Percentiles rank a stretch among this genome's conserved stretches.
Evolutionary conservation across 345 rosid genomes (phyloP).

Genomic region (Populus davidiana): DNA sequence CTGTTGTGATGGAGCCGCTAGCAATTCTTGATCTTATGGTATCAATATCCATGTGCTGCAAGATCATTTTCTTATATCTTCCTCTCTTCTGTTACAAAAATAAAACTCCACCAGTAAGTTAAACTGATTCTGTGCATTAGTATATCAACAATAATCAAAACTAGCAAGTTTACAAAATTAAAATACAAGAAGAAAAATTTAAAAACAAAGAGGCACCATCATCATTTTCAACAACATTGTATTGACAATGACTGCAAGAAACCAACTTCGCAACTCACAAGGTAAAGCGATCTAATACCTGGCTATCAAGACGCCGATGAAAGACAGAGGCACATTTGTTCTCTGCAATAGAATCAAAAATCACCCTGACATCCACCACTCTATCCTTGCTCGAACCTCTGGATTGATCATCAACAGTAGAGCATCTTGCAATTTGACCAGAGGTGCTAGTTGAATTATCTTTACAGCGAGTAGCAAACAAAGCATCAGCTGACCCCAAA

Average conservation of each 20-base stretch:
- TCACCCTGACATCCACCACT: constrained; percentile 40
- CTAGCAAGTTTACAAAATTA: not conserved
- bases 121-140: constrained; percentile 2
- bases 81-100: constrained; percentile 64
- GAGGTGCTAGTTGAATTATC: constrained; percentile 44
- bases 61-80: constrained; percentile 76
- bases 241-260: not conserved
- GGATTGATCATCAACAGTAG: constrained; percentile 27
- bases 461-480: constrained; percentile 40
- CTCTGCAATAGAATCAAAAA: constrained; percentile 45
- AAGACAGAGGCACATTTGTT: constrained; percentile 61
- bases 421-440: constrained; percentile 29
- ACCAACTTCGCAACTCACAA: not conserved
- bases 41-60: constrained; percentile 70
- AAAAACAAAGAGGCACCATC: too few species aligned
- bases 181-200: not conserved
- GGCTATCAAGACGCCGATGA: constrained; percentile 68
- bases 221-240: too few species aligned
- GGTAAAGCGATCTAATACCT: constrained; percentile 45
- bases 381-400: constrained; percentile 24
- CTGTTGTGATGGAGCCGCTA: constrained; percentile 38
- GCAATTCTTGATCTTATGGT: constrained; percentile 60
- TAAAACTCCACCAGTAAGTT: constrained; percentile 3
- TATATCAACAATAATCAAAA: not conserved
- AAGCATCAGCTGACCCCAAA: constrained; percentile 41